Evolutionary conservation across 2,329 filamentous ascomycete species (phyloP), one percentile per base, ranked within the genome.

Genomic region (Eutypa lata): DNA sequence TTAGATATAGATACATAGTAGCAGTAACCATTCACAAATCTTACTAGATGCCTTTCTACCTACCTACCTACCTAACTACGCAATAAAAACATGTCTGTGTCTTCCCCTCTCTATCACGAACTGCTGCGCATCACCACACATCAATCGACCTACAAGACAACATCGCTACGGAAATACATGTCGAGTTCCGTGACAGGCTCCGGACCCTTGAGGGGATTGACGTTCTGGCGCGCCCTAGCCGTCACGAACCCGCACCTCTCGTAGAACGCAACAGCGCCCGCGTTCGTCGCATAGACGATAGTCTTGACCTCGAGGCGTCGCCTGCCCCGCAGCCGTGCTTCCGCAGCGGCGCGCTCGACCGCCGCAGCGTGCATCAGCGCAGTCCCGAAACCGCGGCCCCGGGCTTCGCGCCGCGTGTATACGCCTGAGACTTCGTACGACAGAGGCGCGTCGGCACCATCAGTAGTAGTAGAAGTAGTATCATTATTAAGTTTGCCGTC

Each of bases 341-440:
- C 50, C 33, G 49, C 47, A 31, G 49, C 24, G 5, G 66, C 68
- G 49, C 62, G 57, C 37, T 61, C 55, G 26, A 67, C 57, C 16
- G 65, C 66, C 11, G 54, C 59, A 31, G 54, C 59, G 28, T 61
- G 59, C 47, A 71, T 63, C 24, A 74, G 57, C 2, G 59, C 58
- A 51, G 65, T 65, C 10, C 66, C 71, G 31, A 72, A 57, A 10
- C 72, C 71, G 47, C 62, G 63, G 1, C 70, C 65, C 14, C 71
- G 69, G 51, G 65, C 65, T 47, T 68, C 61, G 37, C 70, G 69
- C n/a, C 61, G 53, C 8, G 69, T 73, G 53, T 71, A 75, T 54
- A 74, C 68, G 19, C 65, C 71, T 48, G 69, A 66, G 40, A 74
- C 61, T 35, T 68, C 64, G 52, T 62, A 73, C 51, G 65, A 63